Conservation (phyloP, 2,329 filamentous ascomycete genomes). For the Neobulgaria alba region DNA sequence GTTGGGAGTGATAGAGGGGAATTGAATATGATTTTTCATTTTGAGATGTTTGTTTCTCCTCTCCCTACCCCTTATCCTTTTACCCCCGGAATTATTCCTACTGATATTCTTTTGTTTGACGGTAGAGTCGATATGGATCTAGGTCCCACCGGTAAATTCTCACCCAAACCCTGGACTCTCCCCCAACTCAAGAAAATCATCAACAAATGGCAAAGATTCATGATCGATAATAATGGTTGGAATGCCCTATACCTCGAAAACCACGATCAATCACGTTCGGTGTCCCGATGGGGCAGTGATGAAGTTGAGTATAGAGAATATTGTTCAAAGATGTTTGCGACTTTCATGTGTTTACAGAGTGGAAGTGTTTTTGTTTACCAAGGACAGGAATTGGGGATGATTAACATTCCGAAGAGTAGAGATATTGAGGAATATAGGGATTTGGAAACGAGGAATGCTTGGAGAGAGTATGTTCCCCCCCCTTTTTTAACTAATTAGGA, state of each 20-base stretch:
- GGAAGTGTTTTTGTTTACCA: constrained; percentile 53
- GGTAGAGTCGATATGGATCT: constrained; percentile 44
- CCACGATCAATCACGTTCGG: constrained; percentile 44
- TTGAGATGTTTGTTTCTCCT: constrained; percentile 44
- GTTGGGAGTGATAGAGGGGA: constrained; percentile 50
- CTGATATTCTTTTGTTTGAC: too few relatives aligned
- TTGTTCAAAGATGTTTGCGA: constrained; percentile 46
- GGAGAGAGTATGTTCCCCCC: constrained; percentile 29
- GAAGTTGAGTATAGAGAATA: constrained; percentile 33
- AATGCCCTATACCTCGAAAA: constrained; percentile 50
- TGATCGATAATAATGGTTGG: constrained; percentile 45
- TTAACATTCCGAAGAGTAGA: constrained; percentile 49
- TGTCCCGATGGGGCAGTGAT: constrained; percentile 40
- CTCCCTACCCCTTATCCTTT: background rate
- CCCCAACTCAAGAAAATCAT: constrained; percentile 38
- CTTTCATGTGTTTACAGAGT: constrained; percentile 39
- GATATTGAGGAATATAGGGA: constrained; percentile 60
- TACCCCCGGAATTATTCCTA: background rate
- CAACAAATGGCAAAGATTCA: constrained; percentile 41
- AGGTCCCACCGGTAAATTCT: constrained; percentile 36
- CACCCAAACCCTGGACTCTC: constrained; percentile 32
- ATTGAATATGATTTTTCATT: constrained; percentile 66
- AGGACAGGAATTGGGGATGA: constrained; percentile 52
- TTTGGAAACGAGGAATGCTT: constrained; percentile 48
- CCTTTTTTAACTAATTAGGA: background rate